Evolutionary conservation across 176 grass and related monocot species (phyloP).

Genomic region (Aechmea fasciata): DNA sequence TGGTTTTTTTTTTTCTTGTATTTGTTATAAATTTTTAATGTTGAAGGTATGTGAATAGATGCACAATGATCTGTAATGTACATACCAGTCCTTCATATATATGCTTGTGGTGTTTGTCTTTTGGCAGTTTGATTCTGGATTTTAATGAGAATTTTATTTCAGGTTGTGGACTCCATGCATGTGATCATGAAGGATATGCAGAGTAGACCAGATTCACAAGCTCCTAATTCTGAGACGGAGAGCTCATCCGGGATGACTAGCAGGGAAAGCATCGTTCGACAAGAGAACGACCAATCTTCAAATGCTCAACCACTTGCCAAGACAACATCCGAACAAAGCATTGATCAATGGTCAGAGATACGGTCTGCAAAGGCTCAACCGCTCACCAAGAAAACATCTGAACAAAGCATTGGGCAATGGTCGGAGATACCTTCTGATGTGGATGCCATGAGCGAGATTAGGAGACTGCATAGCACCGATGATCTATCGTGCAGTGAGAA

Average conservation of each 20-base stretch:
- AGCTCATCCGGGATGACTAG: slow-evolving; percentile 20
- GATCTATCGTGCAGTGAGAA: slow-evolving; percentile 25
- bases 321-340: slow-evolving; percentile 77
- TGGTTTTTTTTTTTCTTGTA: no score
- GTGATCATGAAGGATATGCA: slow-evolving; percentile 15
- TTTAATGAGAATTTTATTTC: neutral
- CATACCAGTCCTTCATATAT: no score
- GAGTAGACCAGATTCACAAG: slow-evolving; percentile 4
- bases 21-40: no score
- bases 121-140: neutral
- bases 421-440: slow-evolving; percentile 69
- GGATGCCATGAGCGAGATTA: slow-evolving; percentile 45
- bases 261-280: slow-evolving; percentile 35
- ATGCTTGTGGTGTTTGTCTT: no score
- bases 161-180: slow-evolving; percentile 37
- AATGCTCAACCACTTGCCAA: slow-evolving; percentile 72
- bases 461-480: slow-evolving; percentile 37
- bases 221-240: slow-evolving; percentile 19
- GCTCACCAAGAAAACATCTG: slow-evolving; percentile 63
- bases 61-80: no score
- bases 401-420: slow-evolving; percentile 95
- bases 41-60: no score
- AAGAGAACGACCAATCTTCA: slow-evolving; percentile 43
- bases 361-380: slow-evolving; percentile 64
- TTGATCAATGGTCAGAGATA: slow-evolving; percentile 82